Base-by-base conservation (phyloP, 371 early-diverging fungal genomes). In the Dinochytrium kinnereticum region DNA sequence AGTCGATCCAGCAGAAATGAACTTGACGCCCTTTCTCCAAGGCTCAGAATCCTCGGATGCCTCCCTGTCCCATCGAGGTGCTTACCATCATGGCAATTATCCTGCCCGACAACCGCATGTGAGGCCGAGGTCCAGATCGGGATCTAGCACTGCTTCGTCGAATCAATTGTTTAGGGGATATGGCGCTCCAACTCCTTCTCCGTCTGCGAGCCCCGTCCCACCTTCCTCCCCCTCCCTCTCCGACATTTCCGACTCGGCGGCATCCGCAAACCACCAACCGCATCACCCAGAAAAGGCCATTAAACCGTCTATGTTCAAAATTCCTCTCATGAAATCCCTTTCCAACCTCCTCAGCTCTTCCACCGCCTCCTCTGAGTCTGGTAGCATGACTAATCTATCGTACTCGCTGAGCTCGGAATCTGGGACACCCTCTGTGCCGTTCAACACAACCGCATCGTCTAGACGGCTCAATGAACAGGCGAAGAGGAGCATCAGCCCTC, bases 191-290 rank as follows among this genome's bases (percentile, higher is more conserved):
- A 55, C 57, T 13, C 15, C 61, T 21, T 61, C 61, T 19, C 34
- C 61, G 19, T 3, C n/a, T 34, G 10, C 55, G 26, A n/a, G 13
- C 55, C 55, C 13, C 5, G 24, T 53, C 55, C n/a, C n/a, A 44
- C 5, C 55, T 53, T 53, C 55, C 24, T 61, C 61, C 61, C 30
- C 19, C 61, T 31, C 36, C 24, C 61, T 61, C 34, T 61, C 61
- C 61, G 10, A 61, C 10, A 5, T 10, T 24, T 61, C 26, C 10
- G 57, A 55, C 57, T 19, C 21, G 7, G 10, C 24, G 15, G 7
- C 57, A 5, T 26, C 57, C 57, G 24, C 10, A 15, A 10, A 55
- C 57, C 7, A 55, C 57, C 57, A 7, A 26, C 30, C 57, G 21
- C 21, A 7, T 55, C 57, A 55, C 57, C 15, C 21, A 24, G 5